Base-by-base conservation (phyloP, 441 rosid species). In the Aquilaria agallochum region DNA sequence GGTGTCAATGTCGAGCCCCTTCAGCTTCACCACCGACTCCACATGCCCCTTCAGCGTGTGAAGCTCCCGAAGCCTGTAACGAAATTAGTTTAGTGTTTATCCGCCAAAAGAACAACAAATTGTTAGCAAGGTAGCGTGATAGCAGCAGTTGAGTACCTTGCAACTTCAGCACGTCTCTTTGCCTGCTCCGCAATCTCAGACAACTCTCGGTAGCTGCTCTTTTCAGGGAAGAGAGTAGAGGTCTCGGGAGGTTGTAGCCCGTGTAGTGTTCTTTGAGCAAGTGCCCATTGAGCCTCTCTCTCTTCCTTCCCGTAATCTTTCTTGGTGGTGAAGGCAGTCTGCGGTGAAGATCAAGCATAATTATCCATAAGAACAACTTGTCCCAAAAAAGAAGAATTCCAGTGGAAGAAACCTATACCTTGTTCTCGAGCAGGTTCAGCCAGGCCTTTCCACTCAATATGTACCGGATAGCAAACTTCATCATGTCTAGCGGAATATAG, bases 271-370 rank as follows among this genome's bases (percentile, higher is more conserved):
- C 98, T 86, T 72, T 92, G 98, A 30, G 90, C 93, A 53, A 60
- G 85, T 56, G 97, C 98, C 98, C 98, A 92, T 58, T 92, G 98
- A 59, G 97, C 98, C 63, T 92, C 98, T 57, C 98, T 82, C 63
- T 87, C 98, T 67, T 82, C 98, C 59, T 79, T 92, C 9, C 98
- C 98, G 14, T 84, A 92, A 57, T 92, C 94, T 79, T 90, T 89
- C 87, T 92, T 92, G 59, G 96, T 88, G 51, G 96, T 89, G 73
- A 92, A 92, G 34, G 96, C 96, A 42, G 95, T 92, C 98, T 92
- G 74, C 67, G 60, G 53, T 31, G 2, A 1, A 3, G 6, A 7
- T 12, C 31, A 51, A 54, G 56, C n/a, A 47, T 40, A 65, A 61
- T 49, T 49, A 56, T 48, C 6, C 59, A 15, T 50, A 50, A 58